Conservation (phyloP, 352 stramenopile species). For the Phytophthora ohioensis region DNA sequence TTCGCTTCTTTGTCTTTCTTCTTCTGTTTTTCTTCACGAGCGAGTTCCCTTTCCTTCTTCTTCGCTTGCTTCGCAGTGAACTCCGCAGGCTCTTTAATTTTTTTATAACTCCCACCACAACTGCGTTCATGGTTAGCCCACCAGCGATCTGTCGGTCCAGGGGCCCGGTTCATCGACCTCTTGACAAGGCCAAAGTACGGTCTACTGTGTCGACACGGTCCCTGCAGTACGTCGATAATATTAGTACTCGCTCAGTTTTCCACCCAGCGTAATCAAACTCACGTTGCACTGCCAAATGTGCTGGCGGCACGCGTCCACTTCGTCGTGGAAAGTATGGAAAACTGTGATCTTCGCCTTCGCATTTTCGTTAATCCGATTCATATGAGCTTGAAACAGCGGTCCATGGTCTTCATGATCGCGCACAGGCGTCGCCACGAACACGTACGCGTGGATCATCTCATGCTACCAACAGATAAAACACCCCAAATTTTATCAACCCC, state of each 20-base stretch:
- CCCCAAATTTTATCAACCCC: neutral
- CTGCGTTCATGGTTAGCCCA: conserved; percentile 73
- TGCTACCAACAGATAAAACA: conserved; percentile 53
- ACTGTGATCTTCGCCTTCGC: conserved; percentile 84
- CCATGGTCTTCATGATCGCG: conserved; percentile 90
- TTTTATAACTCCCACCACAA: conserved; percentile 76
- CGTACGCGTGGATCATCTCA: conserved; percentile 92
- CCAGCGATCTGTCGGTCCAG: conserved; percentile 76
- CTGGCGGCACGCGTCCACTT: conserved; percentile 87
- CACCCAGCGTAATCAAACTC: conserved; percentile 16
- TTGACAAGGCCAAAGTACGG: conserved; percentile 90
- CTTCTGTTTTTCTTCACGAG: conserved; percentile 33
- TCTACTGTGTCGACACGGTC: conserved; percentile 56
- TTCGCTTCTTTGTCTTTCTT: conserved; percentile 38
- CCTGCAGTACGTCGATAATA: conserved; percentile 43
- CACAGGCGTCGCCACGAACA: conserved; percentile 84
- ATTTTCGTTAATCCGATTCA: conserved; percentile 79
- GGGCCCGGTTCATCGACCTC: conserved; percentile 88
- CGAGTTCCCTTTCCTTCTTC: conserved; percentile 53
- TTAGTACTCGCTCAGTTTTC: neutral
- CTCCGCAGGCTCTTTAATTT: conserved; percentile 74
- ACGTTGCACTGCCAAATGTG: conserved; percentile 91
- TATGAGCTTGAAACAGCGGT: conserved; percentile 81
- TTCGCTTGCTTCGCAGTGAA: conserved; percentile 66
- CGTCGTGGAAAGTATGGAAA: conserved; percentile 91